Base-by-base conservation (phyloP, 441 rosid genomes). In the Sinapis alba region DNA sequence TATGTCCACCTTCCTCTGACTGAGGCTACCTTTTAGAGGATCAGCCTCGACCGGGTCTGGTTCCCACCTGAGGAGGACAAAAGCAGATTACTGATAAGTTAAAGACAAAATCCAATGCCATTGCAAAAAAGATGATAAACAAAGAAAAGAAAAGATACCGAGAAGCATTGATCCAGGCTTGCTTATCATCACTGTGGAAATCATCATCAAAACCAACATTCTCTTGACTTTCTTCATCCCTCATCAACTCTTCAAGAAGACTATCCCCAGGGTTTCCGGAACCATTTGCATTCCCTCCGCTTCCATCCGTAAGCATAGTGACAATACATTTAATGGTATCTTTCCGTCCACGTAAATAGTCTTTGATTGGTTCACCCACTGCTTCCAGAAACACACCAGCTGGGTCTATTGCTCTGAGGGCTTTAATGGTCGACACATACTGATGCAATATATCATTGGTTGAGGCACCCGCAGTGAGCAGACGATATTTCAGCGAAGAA, bases 401-500 rank as follows among this genome's bases (percentile, higher is more conserved):
- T 38, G 97, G 97, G 75, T 96, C 97, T 79, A 96, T 89, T 30
- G 97, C 93, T 68, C 99, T 86, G 72, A 96, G 90, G 71, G 98
- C 99, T 85, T 91, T 96, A 65, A 96, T 96, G 32, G 99, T 96
- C 50, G 98, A 96, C 71, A 96, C 96, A 65, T 96, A 96, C 74
- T 96, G 99, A 82, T 91, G 98, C 83, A 96, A 73, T 85, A 96
- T 96, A 83, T 96, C 99, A 93, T 91, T 96, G 71, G 99, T 93
- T 65, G 99, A 96, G 83, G 97, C 99, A 24, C 99, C 98, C 7
- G 99, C 99, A 74, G 99, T 93, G 62, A 96, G 98, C 81, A 96
- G 77, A 61, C 98, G 97, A 68, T 87, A 91, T 74, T 83, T 93
- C 62, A 96, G 83, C 34, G 99, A 92, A 68, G 98, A 88, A 71